Evolutionary conservation across 164 flowering plant genomes (phyloP).

Genomic region (Aristolochia californica): DNA sequence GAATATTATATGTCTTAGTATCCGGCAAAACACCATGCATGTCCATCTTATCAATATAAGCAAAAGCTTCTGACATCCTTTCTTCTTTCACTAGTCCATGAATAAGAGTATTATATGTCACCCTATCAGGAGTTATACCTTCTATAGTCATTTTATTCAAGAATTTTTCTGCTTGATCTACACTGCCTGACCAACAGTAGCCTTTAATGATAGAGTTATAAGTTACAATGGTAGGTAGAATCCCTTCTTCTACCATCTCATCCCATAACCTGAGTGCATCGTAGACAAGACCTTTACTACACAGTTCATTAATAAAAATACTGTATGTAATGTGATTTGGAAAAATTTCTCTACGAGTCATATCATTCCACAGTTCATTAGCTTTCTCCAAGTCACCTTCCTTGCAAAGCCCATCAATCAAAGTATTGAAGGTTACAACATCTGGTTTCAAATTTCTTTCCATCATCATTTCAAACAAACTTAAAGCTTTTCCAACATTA

Average conservation of each 20-base stretch:
- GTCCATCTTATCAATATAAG: slow-evolving; percentile 52
- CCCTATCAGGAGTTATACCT: slow-evolving; percentile 50
- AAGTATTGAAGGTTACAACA: slow-evolving; percentile 60
- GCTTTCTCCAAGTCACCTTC: slow-evolving; percentile 62
- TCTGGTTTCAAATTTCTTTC: slow-evolving; percentile 61
- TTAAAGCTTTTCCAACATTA: slow-evolving; percentile 39
- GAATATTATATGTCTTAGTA: slow-evolving; percentile 49
- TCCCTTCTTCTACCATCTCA: slow-evolving; percentile 63
- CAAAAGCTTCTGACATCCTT: slow-evolving; percentile 41
- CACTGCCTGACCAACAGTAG: slow-evolving; percentile 54
- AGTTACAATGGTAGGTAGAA: slow-evolving; percentile 54
- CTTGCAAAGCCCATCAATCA: slow-evolving; percentile 80
- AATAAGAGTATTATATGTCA: slow-evolving; percentile 71
- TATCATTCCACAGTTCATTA: slow-evolving; percentile 46
- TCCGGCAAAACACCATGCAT: slow-evolving; percentile 49
- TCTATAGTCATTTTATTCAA: slow-evolving; percentile 36
- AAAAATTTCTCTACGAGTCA: slow-evolving; percentile 34
- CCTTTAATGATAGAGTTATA: slow-evolving; percentile 72
- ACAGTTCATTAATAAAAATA: slow-evolving; percentile 59
- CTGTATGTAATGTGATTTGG: slow-evolving; percentile 66
- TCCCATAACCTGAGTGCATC: slow-evolving; percentile 74
- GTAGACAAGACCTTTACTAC: slow-evolving; percentile 36
- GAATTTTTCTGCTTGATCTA: slow-evolving; percentile 44
- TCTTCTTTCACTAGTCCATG: slow-evolving; percentile 59
- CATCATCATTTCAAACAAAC: slow-evolving; percentile 53